Evolutionary conservation across 1,284 basidiomycete genomes (phyloP), one percentile per base, ranked within the genome.

Genomic region (Boletus smithii): DNA sequence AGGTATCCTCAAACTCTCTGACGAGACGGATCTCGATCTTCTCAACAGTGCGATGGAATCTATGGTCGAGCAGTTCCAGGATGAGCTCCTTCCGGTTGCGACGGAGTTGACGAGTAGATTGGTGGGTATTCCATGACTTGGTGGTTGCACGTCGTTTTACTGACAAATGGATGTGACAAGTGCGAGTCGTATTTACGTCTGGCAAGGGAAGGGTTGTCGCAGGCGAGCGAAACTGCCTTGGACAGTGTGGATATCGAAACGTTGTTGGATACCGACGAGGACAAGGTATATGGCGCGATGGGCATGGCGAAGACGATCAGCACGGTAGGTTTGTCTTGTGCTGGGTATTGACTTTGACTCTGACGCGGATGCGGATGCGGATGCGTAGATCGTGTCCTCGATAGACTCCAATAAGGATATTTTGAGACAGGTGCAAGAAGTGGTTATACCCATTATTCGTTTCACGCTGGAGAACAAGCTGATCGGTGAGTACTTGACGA

Each of bases 1-100:
- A 86, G 91, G 91, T 62, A 73, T 95, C 20, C 76, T 95, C 54
- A 91, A 91, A 67, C 75, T 95, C 31, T 85, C 88, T 7, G 89
- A 94, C 62, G 90, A 94, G 68, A 91, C 90, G 29, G 93, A 95
- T 63, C 72, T 95, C 29, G 92, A 95, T 65, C 78, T 91, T 37
- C 73, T 95, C 42, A 92, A 90, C 58, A 74, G 71, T 59, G 83
- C 81, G 61, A 92, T 91, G 81, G 86, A 90, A 60, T 80, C 82
- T 26, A 85, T 95, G 76, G 92, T 95, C 8, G 83, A 91, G 57
- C 79, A 81, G 37, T 95, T 91, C 77, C 81, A 88, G 59, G 80
- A 81, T 2, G 89, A 95, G 69, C 73, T 95, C 5, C 71, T 93
- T 17, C 92, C 92, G 5, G 92, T 95, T 37, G 88, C 90, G 14